Base-by-base conservation (phyloP, 1,284 basidiomycete species). In the Hypsizygus ulmarius region DNA sequence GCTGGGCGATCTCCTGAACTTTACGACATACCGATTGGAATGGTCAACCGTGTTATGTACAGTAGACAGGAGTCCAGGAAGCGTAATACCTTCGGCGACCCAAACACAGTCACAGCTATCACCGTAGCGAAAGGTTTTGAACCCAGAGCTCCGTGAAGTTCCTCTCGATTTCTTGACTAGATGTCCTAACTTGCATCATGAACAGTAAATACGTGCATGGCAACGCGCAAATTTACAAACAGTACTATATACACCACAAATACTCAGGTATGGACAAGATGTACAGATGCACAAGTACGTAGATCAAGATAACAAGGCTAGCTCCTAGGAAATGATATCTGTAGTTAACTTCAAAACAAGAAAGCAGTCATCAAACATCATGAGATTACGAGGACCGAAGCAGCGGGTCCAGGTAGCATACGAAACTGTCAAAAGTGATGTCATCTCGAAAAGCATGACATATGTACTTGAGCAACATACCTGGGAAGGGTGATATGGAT, bases 1-100 rank as follows among this genome's bases (percentile, higher is more conserved):
- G 70, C 77, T 38, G 72, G 73, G 9, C 64, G 72, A 33, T 62
- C 71, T 14, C 82, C 86, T 5, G 80, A 84, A 54, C 69, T 86
- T 19, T 86, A 88, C 60, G 91, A 93, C 65, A 79, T 93, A 54
- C 91, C 91, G 2, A 84, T 92, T 51, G 85, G 86, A 36, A 61
- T 91, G 38, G 87, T 91, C 15, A 92, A 91, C 60, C 81, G 86
- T 35, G 76, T 84, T 34, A 59, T 86, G 29, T 88, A 87, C 56
- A 46, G 27, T n/a, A 19, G 12, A 5, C 18, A 39, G 15, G 21
- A n/a, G n/a, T n/a, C n/a, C n/a, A n/a, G n/a, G n/a, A n/a, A n/a
- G n/a, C n/a, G n/a, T n/a, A n/a, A n/a, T n/a, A n/a, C n/a, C n/a
- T n/a, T n/a, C n/a, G n/a, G n/a, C n/a, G n/a, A n/a, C n/a, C n/a